A percentile compares a stretch with the other conserved stretches of the same genome.
phyloP scores from a whole-genome alignment of 768 basidiomycete genomes.

The Suillus ampliporus region DNA sequence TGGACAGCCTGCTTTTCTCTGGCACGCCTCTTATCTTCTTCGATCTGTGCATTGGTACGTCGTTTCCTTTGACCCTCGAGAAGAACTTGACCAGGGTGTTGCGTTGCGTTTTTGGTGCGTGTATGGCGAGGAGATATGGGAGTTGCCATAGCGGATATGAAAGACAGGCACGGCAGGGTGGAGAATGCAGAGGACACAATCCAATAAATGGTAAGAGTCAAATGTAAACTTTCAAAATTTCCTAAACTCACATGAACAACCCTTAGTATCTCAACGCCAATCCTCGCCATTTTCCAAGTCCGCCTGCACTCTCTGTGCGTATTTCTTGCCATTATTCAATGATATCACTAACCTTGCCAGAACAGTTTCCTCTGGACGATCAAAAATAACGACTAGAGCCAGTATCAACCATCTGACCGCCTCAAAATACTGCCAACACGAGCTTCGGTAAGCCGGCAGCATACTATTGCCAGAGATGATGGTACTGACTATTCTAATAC shows the following conservation, averaged over 20 bases:
- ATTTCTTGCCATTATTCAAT: too few relatives aligned
- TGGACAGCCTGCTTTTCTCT: background rate
- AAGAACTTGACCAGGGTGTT: slow-evolving; percentile 11
- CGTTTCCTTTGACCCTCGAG: slow-evolving; percentile 8
- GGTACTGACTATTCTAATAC: too few relatives aligned
- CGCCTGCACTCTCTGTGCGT: background rate
- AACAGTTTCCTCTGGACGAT: too few relatives aligned
- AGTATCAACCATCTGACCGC: too few relatives aligned
- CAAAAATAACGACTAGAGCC: too few relatives aligned
- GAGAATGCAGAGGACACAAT: too few relatives aligned
- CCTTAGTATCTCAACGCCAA: too few relatives aligned
- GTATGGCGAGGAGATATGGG: slow-evolving; percentile 3
- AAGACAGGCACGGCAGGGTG: background rate
- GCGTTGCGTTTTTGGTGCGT: slow-evolving; percentile 7
- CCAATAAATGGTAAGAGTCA: background rate
- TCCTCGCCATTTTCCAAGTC: background rate
- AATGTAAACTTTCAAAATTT: background rate
- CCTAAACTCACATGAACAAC: background rate
- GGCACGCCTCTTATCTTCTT: background rate
- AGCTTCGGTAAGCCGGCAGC: too few relatives aligned
- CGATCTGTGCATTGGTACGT: slow-evolving; percentile 8
- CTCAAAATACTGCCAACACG: too few relatives aligned
- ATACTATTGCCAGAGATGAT: too few relatives aligned
- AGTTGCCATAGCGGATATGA: slow-evolving; percentile 1
- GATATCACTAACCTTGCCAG: too few relatives aligned